Base-by-base conservation (phyloP, 1,284 basidiomycete genomes). In the Vanrija pseudolonga region DNA sequence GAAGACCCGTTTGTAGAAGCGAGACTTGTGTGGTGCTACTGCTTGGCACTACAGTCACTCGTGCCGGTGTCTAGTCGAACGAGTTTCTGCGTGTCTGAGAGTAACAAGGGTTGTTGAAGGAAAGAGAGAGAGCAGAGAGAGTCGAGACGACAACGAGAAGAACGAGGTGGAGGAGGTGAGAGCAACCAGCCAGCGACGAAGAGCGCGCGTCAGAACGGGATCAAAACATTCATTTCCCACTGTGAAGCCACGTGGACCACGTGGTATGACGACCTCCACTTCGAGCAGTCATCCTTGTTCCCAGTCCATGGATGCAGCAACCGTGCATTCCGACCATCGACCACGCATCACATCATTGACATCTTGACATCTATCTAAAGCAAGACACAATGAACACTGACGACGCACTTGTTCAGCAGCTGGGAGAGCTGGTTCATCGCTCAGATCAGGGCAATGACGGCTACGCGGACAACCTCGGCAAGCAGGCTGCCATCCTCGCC, bases 401-500 rank as follows among this genome's bases (percentile, higher is more conserved):
- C 20, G 38, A 56, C 12, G 43, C 45, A 2, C 37, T 47, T 26
- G 40, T 56, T 6, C 18, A 50, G n/a, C 39, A 41, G 38, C 48
- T 55, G 26, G 48, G 50, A 32, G 50, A 53, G 40, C 38, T 63
- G 22, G 9, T 54, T 18, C 28, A 46, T 12, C 6, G 32, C 17
- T 22, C 40, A 0, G 48, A 50, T 9, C 22, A 43, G 11, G 39
- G 23, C 2, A 23, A 50, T 22, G 48, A 19, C 12, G 37, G 22
- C n/a, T 55, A 37, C 45, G 12, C 15, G 17, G 20, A 11, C 6
- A 18, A 17, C 1, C 45, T 45, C 19, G 20, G 36, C 17, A 17
- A 24, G 17, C 51, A 50, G 2, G 51, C 47, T 0, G 23, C 45
- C 20, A 20, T 51, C 7, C 55, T 66, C 12, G 55, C 60, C 37